Conservation (phyloP, 1,139 yeast genomes). For the Hyphopichia khmerensis region DNA sequence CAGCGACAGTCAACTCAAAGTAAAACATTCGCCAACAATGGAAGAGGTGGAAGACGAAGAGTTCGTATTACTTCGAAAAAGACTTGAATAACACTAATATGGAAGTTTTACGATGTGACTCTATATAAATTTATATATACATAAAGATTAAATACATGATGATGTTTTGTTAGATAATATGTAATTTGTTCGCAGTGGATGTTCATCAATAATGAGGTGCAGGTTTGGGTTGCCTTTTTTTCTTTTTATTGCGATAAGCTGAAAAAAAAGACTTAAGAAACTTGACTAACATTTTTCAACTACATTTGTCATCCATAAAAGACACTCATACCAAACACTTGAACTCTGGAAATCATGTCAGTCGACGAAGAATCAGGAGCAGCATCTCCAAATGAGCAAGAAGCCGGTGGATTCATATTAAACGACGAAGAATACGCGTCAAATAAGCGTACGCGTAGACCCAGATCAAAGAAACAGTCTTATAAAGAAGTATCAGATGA, state of each 20-base stretch:
- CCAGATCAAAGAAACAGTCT: constrained; percentile 19
- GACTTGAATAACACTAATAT: background rate
- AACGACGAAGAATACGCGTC: constrained; percentile 31
- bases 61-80: constrained; percentile 13
- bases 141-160: too few species aligned
- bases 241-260: background rate
- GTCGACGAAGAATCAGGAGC: constrained; percentile 3
- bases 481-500: constrained; percentile 24
- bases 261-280: background rate
- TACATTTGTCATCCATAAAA: background rate
- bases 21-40: constrained; percentile 2
- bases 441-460: constrained; percentile 13
- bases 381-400: constrained; percentile 5
- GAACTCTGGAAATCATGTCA: background rate
- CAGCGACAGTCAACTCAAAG: background rate
- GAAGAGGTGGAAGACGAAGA: constrained; percentile 44
- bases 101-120: background rate
- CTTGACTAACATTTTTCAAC: background rate
- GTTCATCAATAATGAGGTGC: background rate
- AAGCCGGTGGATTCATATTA: constrained; percentile 44
- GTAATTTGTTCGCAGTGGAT: background rate
- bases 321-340: background rate
- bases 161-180: too few species aligned
- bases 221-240: background rate
- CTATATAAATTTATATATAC: background rate